phyloP scores from a whole-genome alignment of 345 rosid species.

The Hibiscus trionum region DNA sequence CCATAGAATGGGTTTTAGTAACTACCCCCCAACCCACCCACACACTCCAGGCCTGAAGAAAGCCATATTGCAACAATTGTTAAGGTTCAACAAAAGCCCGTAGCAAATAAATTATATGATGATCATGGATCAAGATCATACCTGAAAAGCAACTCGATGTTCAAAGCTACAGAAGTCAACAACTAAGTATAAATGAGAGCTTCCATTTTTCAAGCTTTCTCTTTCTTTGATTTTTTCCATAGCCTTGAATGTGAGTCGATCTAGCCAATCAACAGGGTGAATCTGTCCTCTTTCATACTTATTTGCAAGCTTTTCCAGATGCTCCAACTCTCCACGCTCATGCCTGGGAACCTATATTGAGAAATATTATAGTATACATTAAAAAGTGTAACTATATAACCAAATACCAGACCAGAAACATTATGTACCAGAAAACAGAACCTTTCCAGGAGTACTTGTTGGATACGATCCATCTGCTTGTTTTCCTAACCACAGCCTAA shows the following conservation, averaged over 20 bases:
- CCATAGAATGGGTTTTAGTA: too few species aligned
- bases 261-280: slow-evolving; percentile 82
- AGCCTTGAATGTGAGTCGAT: slow-evolving; percentile 76
- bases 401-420: not conserved
- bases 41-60: too few species aligned
- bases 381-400: not conserved
- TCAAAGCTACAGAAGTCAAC: slow-evolving; percentile 89
- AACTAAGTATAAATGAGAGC: slow-evolving; percentile 64
- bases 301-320: slow-evolving; percentile 82
- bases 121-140: slow-evolving; percentile 9
- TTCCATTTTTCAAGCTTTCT: slow-evolving; percentile 64
- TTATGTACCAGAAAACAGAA: slow-evolving; percentile 20
- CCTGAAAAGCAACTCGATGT: slow-evolving; percentile 97
- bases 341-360: slow-evolving; percentile 69
- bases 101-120: slow-evolving; percentile 1
- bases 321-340: slow-evolving; percentile 92
- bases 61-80: too few species aligned
- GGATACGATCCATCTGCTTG: slow-evolving; percentile 91
- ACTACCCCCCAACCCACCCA: too few species aligned
- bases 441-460: slow-evolving; percentile 94
- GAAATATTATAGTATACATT: not conserved
- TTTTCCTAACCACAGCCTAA: slow-evolving; percentile 83
- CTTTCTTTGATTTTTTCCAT: slow-evolving; percentile 74
- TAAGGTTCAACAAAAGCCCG: not conserved
- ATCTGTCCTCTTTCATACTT: slow-evolving; percentile 92